Conservation (phyloP, 495 filamentous ascomycete genomes). For the Cercophora samala region DNA sequence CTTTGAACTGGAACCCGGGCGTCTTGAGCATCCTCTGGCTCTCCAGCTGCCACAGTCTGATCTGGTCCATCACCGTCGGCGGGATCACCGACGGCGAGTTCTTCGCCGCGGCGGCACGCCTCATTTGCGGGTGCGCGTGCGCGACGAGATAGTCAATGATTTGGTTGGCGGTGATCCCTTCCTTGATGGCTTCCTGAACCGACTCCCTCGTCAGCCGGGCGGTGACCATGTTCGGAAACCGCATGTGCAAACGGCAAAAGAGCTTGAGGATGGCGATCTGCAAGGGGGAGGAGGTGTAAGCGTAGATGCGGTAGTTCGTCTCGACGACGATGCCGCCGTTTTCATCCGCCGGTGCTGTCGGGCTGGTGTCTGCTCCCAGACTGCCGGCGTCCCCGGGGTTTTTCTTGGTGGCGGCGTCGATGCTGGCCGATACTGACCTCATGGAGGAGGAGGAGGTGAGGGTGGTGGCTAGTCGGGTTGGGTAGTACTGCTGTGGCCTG, state of each 20-base stretch:
- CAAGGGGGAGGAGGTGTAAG: conserved; percentile 87
- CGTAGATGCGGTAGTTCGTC: conserved; percentile 98
- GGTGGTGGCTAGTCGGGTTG: conserved; percentile 90
- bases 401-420: conserved; percentile 49
- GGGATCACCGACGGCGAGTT: conserved; percentile 71
- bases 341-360: conserved; percentile 13
- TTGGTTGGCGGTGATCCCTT: conserved; percentile 91
- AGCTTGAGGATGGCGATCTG: conserved; percentile 93
- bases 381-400: conserved; percentile 42
- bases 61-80: conserved; percentile 95
- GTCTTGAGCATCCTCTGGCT: conserved; percentile 85
- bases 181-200: conserved; percentile 76
- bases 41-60: conserved; percentile 95
- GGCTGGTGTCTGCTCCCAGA: conserved; percentile 30
- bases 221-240: conserved; percentile 87
- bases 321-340: conserved; percentile 92
- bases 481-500: conserved; percentile 70
- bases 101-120: conserved; percentile 55
- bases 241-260: conserved; percentile 78
- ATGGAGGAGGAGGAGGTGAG: conserved; percentile 77
- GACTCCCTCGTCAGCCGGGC: conserved; percentile 84
- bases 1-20: conserved; percentile 81
- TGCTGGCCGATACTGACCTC: conserved; percentile 56
- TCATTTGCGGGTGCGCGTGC: conserved; percentile 91
- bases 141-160: conserved; percentile 84